A percentile compares a stretch with the other conserved stretches of the same genome.
phyloP scores from a whole-genome alignment of 2,329 filamentous ascomycete genomes.

The Purpureocillium takamizusanense region DNA sequence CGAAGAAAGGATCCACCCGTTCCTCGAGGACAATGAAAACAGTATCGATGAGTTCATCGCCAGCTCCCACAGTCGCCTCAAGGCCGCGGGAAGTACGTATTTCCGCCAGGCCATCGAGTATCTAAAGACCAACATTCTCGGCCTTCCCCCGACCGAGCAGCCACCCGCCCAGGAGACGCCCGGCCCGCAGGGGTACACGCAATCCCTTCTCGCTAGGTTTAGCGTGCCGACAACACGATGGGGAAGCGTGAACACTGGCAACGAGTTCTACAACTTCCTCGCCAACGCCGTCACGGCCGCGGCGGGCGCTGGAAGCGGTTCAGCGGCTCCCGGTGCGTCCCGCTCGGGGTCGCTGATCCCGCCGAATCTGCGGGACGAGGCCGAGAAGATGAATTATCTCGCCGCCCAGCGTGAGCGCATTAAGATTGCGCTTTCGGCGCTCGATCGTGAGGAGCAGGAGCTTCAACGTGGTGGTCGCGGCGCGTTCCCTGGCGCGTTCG shows the following conservation, averaged over 20 bases:
- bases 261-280: conserved; percentile 71
- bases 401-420: conserved; percentile 71
- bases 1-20: conserved; percentile 76
- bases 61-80: conserved; percentile 68
- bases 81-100: conserved; percentile 67
- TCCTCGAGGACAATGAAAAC: conserved; percentile 75
- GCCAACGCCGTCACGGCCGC: conserved; percentile 63
- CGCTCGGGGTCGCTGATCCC: conserved; percentile 59
- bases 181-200: conserved; percentile 57
- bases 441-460: conserved; percentile 68
- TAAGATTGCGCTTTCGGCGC: conserved; percentile 61
- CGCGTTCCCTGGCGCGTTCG: neutral
- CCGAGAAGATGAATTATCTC: conserved; percentile 66
- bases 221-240: conserved; percentile 65
- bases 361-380: conserved; percentile 51
- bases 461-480: conserved; percentile 28
- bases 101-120: conserved; percentile 62
- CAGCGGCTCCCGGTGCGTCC: conserved; percentile 11
- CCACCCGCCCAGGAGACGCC: conserved; percentile 30
- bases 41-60: conserved; percentile 89
- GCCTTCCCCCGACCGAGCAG: conserved; percentile 50
- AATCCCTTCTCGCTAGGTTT: conserved; percentile 77
- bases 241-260: conserved; percentile 35
- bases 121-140: conserved; percentile 69
- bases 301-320: conserved; percentile 30